phyloP scores from a whole-genome alignment of 1,284 basidiomycete species.

The Ganoderma lucidum region DNA sequence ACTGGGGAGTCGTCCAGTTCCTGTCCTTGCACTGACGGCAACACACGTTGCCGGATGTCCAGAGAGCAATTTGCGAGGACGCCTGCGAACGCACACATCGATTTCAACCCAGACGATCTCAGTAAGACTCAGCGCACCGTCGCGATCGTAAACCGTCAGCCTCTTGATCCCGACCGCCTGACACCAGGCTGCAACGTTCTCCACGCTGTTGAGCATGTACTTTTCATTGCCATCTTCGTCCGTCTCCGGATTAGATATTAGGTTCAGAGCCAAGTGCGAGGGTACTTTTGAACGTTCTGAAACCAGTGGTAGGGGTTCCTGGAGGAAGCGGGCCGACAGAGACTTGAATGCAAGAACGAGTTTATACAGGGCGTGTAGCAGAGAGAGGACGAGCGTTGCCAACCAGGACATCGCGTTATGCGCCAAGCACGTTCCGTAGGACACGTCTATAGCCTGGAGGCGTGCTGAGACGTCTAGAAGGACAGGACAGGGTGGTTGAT shows the following conservation, averaged over 20 bases:
- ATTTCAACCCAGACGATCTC: not conserved
- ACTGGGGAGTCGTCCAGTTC: conserved; percentile 54
- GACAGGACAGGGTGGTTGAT: conserved; percentile 7
- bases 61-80: conserved; percentile 50
- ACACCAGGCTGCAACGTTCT: conserved; percentile 66
- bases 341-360: conserved; percentile 51
- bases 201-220: conserved; percentile 59
- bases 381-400: conserved; percentile 52
- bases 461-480: conserved; percentile 5
- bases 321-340: conserved; percentile 47
- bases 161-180: conserved; percentile 60
- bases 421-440: conserved; percentile 21
- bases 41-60: conserved; percentile 49
- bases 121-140: conserved; percentile 55
- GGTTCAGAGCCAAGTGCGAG: conserved; percentile 68
- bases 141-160: conserved; percentile 74
- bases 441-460: conserved; percentile 20
- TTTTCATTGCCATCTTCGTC: conserved; percentile 47
- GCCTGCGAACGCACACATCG: conserved; percentile 46
- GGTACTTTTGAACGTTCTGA: conserved; percentile 63
- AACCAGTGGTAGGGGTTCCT: conserved; percentile 54
- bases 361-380: conserved; percentile 67
- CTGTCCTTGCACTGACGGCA: conserved; percentile 36
- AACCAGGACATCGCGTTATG: conserved; percentile 45
- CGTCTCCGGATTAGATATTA: conserved; percentile 51